phyloP scores from a whole-genome alignment of 495 filamentous ascomycete species.

The Xanthoparmelia taractica region DNA sequence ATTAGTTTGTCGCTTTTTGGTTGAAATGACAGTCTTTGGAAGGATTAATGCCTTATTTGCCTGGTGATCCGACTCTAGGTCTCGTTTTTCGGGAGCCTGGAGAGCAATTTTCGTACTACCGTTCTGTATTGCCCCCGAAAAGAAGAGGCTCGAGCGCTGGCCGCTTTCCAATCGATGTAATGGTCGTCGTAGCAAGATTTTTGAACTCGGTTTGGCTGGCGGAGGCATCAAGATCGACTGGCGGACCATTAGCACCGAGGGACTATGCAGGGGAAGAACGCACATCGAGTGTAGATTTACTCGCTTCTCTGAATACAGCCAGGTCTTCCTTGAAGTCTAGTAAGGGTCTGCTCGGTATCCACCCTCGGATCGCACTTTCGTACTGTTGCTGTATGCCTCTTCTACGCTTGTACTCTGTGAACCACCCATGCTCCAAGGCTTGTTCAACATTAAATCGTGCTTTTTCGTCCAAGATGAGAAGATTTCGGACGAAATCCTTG shows the following conservation, averaged over 20 bases:
- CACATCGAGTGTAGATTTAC: slow-evolving; percentile 6
- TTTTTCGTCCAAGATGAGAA: slow-evolving; percentile 46
- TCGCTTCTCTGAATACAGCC: slow-evolving; percentile 1
- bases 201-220: not conserved
- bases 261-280: not conserved
- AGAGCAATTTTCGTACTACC: not conserved
- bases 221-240: slow-evolving; percentile 11
- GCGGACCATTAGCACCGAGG: not conserved
- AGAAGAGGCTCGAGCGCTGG: slow-evolving; percentile 1
- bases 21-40: not conserved
- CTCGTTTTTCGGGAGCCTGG: not conserved
- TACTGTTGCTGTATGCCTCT: slow-evolving; percentile 43
- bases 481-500: slow-evolving; percentile 46
- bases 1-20: not conserved
- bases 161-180: not conserved
- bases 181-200: not conserved
- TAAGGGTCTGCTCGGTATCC: slow-evolving; percentile 34
- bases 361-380: slow-evolving; percentile 39
- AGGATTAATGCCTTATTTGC: not conserved
- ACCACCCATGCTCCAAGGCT: slow-evolving; percentile 54
- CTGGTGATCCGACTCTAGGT: not conserved
- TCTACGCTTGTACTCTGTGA: slow-evolving; percentile 38
- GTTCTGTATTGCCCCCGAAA: not conserved
- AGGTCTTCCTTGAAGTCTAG: slow-evolving; percentile 20
- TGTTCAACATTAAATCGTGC: slow-evolving; percentile 46